phyloP scores from a whole-genome alignment of 768 basidiomycete species.

The Phallus indusiatus region DNA sequence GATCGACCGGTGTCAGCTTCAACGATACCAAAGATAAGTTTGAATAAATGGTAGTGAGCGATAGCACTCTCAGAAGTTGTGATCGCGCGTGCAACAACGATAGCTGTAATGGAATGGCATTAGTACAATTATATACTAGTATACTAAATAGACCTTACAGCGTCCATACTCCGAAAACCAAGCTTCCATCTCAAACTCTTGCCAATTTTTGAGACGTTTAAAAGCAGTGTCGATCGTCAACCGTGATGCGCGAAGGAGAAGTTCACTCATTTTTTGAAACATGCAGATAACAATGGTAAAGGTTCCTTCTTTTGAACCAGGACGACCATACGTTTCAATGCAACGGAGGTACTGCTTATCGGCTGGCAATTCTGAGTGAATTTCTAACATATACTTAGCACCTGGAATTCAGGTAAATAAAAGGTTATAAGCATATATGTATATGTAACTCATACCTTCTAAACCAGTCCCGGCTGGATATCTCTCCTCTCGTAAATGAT shows the following conservation, averaged over 20 bases:
- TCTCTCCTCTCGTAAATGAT: slow-evolving; percentile 11
- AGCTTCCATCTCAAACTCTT: slow-evolving; percentile 15
- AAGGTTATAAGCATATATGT: neutral
- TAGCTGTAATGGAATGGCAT: neutral
- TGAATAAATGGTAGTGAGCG: slow-evolving; percentile 3
- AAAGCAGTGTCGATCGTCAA: slow-evolving; percentile 14
- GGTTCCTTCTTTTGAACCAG: slow-evolving; percentile 5
- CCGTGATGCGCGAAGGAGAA: slow-evolving; percentile 10
- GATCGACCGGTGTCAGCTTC: slow-evolving; percentile 5
- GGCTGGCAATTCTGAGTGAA: slow-evolving; percentile 2
- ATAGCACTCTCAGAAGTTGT: neutral
- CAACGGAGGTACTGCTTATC: slow-evolving; percentile 17
- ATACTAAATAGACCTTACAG: slow-evolving; percentile 7
- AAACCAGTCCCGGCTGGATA: slow-evolving; percentile 20
- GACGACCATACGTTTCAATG: slow-evolving; percentile 11
- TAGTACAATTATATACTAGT: neutral
- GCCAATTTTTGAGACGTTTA: slow-evolving; percentile 11
- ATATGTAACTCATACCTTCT: slow-evolving; percentile 13
- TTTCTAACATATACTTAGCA: slow-evolving; percentile 1
- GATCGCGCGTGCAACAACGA: neutral
- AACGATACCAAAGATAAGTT: slow-evolving; percentile 2
- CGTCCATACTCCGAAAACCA: slow-evolving; percentile 7
- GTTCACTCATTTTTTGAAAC: slow-evolving; percentile 13
- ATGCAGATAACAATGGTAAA: slow-evolving; percentile 19
- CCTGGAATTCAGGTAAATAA: slow-evolving; percentile 2